Evolutionary conservation across 2,329 filamentous ascomycete species (phyloP), one percentile per base, ranked within the genome.

Genomic region (Teratosphaeria gauchensis): DNA sequence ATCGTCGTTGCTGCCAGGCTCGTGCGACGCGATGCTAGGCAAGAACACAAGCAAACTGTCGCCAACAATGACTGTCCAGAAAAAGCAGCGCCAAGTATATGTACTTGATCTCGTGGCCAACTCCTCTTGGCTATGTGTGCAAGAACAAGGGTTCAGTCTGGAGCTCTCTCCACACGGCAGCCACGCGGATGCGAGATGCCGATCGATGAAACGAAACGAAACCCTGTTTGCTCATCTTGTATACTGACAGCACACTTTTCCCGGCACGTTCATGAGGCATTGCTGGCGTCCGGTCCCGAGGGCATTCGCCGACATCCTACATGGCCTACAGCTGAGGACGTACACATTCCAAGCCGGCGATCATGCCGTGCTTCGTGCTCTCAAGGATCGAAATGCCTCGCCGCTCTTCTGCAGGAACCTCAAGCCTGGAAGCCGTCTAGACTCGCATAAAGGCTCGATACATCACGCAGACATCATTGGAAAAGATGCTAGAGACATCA

Each of bases 401-500:
- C 75, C 75, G 3, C 67, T 70, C 31, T 69, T 80, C 54, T 67
- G 75, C 3, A 72, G 70, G 55, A 69, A 70, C 8, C 68, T 82
- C 11, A 67, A 71, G 21, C 57, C 68, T 2, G 66, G 69, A 11
- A 60, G 60, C 48, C 65, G 64, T 31, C 68, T 72, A 2, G 65
- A 75, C 9, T 76, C 72, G 9, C 75, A 84, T 57, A 76, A 76
- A 35, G 82, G 82, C 5, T 68, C 68, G 0, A 66, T 86, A 11
- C 62, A 70, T 0, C 80, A 82, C 56, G 71, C 74, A 56, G 79
- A 84, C 42, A 81, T 91, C 58, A 86, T 92, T 66, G 87, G 86
- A 46, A 82, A 80, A 62, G 73, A 74, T 48, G 71, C 81, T 4
- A 80, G 86, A 61, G 84, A 88, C 63, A 67, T 78, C n/a, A 75